phyloP scores from a whole-genome alignment of 2,329 filamentous ascomycete species.

The Zymoseptoria pseudotritici region DNA sequence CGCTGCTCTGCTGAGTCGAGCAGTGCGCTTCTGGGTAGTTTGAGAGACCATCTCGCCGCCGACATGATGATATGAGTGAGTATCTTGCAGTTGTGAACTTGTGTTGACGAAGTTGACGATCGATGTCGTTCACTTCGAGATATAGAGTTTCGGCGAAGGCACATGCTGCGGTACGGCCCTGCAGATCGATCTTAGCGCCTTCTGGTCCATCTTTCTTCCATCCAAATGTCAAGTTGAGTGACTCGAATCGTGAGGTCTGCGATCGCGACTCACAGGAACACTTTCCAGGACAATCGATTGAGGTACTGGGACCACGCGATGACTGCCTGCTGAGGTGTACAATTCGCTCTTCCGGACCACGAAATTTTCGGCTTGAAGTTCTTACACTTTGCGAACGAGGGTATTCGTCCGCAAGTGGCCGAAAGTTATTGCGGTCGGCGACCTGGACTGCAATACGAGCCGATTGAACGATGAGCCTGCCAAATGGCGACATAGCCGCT shows the following conservation, averaged over 20 bases:
- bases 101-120: background rate
- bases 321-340: background rate
- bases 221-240: background rate
- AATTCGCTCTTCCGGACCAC: background rate
- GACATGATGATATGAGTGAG: conserved; percentile 4
- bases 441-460: background rate
- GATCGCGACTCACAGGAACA: background rate
- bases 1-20: background rate
- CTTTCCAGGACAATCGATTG: background rate
- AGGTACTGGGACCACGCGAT: background rate
- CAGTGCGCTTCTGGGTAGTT: conserved; percentile 8
- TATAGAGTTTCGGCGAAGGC: background rate
- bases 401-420: background rate
- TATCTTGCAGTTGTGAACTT: background rate
- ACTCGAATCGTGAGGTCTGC: background rate
- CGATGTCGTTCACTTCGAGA: background rate
- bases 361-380: background rate
- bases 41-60: conserved; percentile 6
- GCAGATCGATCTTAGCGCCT: background rate
- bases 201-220: background rate
- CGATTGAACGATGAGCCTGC: background rate
- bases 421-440: background rate
- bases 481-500: background rate
- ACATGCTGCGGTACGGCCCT: background rate
- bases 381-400: background rate